Percentiles rank a stretch among this genome's conserved stretches.
phyloP scores from a whole-genome alignment of 768 basidiomycete species.

The Leccinum broughii region DNA sequence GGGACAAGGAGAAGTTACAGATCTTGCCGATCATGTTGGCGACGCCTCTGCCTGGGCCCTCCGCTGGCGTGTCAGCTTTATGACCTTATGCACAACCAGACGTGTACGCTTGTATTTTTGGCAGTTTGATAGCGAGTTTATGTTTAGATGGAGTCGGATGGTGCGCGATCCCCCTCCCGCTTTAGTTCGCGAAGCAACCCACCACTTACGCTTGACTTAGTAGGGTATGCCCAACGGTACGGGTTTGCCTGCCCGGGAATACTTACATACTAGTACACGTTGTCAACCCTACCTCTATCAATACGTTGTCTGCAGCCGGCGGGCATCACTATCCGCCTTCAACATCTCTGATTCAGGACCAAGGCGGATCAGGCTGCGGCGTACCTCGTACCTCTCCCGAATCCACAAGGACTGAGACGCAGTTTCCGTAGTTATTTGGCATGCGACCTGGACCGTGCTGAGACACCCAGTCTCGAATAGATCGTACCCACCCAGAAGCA shows the following conservation, averaged over 20 bases:
- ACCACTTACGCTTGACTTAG: not conserved
- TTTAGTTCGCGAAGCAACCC: not conserved
- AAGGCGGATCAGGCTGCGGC: constrained; percentile 45
- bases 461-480: not conserved
- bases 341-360: constrained; percentile 49
- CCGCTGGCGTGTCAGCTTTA: constrained; percentile 6
- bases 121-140: not conserved
- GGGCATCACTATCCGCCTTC: constrained; percentile 20
- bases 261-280: not conserved
- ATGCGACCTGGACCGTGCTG: not conserved
- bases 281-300: not conserved
- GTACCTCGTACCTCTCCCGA: constrained; percentile 48
- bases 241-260: not conserved
- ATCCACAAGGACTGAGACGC: constrained; percentile 45
- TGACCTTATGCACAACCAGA: not conserved
- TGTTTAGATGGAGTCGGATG: too few relatives aligned
- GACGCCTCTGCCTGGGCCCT: constrained; percentile 17
- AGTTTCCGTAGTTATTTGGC: not conserved
- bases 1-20: constrained; percentile 58
- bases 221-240: not conserved
- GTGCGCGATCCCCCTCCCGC: not conserved
- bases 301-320: not conserved
- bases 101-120: not conserved
- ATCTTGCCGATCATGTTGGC: constrained; percentile 46
- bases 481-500: not conserved